Base-by-base conservation (phyloP, 305 asterid species). In the Fraxinus dipetala region DNA sequence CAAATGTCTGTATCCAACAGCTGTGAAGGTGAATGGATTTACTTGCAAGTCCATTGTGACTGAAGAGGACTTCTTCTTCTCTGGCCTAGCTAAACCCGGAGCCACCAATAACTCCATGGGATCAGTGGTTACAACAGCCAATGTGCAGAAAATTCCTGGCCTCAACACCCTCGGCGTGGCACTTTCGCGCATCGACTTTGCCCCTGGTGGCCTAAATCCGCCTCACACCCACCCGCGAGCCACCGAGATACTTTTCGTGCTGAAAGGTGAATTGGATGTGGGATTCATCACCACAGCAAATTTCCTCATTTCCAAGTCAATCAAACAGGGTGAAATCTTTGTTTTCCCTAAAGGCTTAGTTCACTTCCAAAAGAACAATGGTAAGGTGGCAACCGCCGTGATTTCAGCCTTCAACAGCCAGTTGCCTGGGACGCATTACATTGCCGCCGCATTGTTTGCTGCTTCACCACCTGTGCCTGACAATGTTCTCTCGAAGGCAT, bases 131-230 rank as follows among this genome's bases (percentile, higher is more conserved):
- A 79, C 83, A 2, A 14, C 36, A 2, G 86, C 86, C 16, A 83
- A 83, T 18, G 86, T 83, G 26, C 34, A 31, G 48, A n/a, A 14
- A 22, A 45, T 83, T 35, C 83, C 83, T 2, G 86, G 86, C 4
- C 81, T 83, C 75, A 83, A 83, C 86, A 83, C 86, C 2, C 32
- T 83, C 10, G 83, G 86, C 10, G 86, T 83, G 77, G 79, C 83
- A 11, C 40, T 83, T 5, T n/a, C 86, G 7, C 83, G 86, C 0
- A 48, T 83, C 1, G 86, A 83, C 83, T 83, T 75, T 32, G 86
- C 86, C 54, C 83, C 80, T 0, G 83, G 83, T 22, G 86, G 86
- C 81, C 65, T 83, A 20, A 83, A 83, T 67, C 78, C 83, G 14
- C 83, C 86, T 3, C 86, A 79, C 86, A 13, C 40, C 63, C 83